Conservation (phyloP, 2,329 filamentous ascomycete species). For the Trichoderma aggressivum region DNA sequence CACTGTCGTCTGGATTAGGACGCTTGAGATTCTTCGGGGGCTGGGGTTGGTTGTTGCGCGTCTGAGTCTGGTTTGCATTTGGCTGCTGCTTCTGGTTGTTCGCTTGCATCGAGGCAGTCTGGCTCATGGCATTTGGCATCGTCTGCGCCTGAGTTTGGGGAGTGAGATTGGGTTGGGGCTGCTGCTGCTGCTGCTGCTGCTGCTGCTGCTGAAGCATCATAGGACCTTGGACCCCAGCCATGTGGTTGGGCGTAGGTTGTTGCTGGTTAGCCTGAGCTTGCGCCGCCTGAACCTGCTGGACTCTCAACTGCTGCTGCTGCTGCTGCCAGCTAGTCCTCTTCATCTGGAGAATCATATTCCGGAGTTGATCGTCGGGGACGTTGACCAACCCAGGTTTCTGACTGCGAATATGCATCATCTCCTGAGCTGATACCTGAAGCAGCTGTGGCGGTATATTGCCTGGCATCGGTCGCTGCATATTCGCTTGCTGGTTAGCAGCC, state of each 20-base stretch:
- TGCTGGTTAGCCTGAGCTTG: conserved; percentile 38
- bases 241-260: conserved; percentile 37
- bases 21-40: conserved; percentile 49
- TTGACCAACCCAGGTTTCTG: conserved; percentile 27
- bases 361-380: conserved; percentile 35
- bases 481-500: conserved; percentile 30
- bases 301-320: conserved; percentile 33
- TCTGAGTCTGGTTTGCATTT: conserved; percentile 25
- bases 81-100: conserved; percentile 32
- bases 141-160: conserved; percentile 39
- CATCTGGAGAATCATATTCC: conserved; percentile 31
- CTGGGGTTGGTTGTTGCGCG: conserved; percentile 27
- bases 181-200: too few species aligned
- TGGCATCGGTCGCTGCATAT: conserved; percentile 25
- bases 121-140: conserved; percentile 43
- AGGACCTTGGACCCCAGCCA: conserved; percentile 47
- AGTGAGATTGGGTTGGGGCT: conserved; percentile 41
- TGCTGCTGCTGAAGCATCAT: conserved; percentile 53
- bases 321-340: conserved; percentile 33
- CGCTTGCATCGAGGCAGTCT: conserved; percentile 33
- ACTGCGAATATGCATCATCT: conserved; percentile 33
- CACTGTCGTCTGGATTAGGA: conserved; percentile 44
- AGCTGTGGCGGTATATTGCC: conserved; percentile 28
- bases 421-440: conserved; percentile 34
- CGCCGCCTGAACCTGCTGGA: conserved; percentile 34